Conservation (phyloP, 331 rosid genomes). For the Pyracantha coccinea region DNA sequence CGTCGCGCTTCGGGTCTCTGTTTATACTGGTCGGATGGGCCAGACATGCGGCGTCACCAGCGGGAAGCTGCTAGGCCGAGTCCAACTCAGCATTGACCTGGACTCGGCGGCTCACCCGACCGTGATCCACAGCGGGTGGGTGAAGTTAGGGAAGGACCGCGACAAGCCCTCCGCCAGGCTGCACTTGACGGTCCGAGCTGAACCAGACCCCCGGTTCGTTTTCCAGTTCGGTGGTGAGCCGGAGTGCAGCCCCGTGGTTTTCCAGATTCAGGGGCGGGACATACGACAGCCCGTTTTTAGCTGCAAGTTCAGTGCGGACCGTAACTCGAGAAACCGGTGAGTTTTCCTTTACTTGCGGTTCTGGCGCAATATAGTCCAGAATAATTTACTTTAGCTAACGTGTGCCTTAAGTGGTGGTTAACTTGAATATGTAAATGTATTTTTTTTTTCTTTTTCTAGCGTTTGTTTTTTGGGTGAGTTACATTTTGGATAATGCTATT, state of each 20-base stretch:
- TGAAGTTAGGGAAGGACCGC: constrained; percentile 41
- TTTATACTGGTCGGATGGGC: constrained; percentile 65
- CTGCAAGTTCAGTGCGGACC: constrained; percentile 86
- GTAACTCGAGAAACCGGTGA: constrained; percentile 74
- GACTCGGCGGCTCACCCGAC: constrained; percentile 1
- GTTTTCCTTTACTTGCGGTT: not conserved
- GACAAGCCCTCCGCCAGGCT: constrained; percentile 39
- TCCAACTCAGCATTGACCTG: constrained; percentile 30
- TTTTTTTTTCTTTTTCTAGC: not conserved
- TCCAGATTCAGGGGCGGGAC: constrained; percentile 68
- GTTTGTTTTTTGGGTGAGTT: not conserved
- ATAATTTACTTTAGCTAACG: not conserved
- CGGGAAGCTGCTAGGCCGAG: constrained; percentile 63
- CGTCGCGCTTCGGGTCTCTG: constrained; percentile 41
- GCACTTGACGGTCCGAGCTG: constrained; percentile 63
- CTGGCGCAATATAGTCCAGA: constrained; percentile 5
- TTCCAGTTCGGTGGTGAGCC: constrained; percentile 94
- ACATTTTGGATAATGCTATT: too few relatives aligned
- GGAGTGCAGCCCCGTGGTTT: constrained; percentile 91
- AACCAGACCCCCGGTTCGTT: constrained; percentile 88
- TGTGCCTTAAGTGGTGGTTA: not conserved
- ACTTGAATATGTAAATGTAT: not conserved
- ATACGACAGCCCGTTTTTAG: constrained; percentile 86
- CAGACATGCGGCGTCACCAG: constrained; percentile 49
- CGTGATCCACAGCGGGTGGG: constrained; percentile 68